Base-by-base conservation (phyloP, 106 monocot species). In the Allium sativum region DNA sequence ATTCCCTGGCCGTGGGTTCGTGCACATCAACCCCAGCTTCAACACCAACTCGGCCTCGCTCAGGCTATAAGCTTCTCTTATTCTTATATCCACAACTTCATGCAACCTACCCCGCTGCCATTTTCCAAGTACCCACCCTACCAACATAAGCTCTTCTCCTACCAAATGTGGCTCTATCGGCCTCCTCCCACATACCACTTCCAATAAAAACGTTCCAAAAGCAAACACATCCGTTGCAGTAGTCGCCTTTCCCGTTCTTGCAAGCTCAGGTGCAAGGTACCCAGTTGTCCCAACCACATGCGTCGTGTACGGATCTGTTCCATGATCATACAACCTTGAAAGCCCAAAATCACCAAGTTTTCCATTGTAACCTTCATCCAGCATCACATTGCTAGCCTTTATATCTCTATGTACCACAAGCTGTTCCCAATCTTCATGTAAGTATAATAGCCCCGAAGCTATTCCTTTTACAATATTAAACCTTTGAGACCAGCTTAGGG, bases 401-500 rank as follows among this genome's bases (percentile, higher is more conserved):
- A 78, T 46, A 40, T 78, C 78, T 52, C 78, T 41, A 44, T 78
- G 78, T 40, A 78, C 18, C 2, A 78, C 62, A 6, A 68, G 57
- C 21, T 77, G 55, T 62, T 72, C 68, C 78, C 78, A 78, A 0
- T 73, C 78, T 40, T 73, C 73, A 20, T 78, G 78, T 17, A 78
- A 54, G 14, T 73, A 78, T 8, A 73, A 52, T 18, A 78, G 73
- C 8, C 78, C 73, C 6, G 56, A 51, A 17, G 78, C 69, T 9
- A 69, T 22, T 4, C 53, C 69, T 15, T 50, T 58, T 22, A 69
- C 6, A 40, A 69, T 69, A 10, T 22, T 52, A 57, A 44, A 73
- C 51, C 64, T 62, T 47, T 78, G 65, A 12, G 53, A 20, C 93
- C 93, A 93, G 10, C 76, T 62, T n/a, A 90, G 79, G 48, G 64